Evolutionary conservation across 441 rosid genomes (phyloP), one percentile per base, ranked within the genome.

Genomic region (Croton setiger): DNA sequence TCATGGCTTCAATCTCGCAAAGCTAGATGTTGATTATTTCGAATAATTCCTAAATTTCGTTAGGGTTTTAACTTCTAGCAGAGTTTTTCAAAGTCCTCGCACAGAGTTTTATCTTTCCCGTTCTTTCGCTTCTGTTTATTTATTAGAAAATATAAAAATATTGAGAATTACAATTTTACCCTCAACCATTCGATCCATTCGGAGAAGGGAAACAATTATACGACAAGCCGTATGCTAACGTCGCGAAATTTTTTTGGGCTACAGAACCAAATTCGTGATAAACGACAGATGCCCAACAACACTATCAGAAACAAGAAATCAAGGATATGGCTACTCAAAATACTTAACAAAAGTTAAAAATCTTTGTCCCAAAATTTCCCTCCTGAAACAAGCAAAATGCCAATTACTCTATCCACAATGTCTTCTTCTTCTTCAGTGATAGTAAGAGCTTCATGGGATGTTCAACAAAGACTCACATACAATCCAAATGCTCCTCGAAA

Each of bases 401-500:
- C 10, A 20, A 7, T 63, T 3, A 37, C 35, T 57, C 47, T 68
- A 59, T 69, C 68, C 62, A 27, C 44, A 54, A 31, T 63, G 48
- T 37, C 49, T 2, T 27, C 31, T 27, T 27, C 31, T 27, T 27
- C 31, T 27, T 53, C 56, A 5, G 3, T 64, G 51, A 74, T 71
- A 69, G 67, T 81, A 52, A 79, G 76, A 73, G 88, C 86, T 69
- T 75, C 88, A 15, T 84, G 80, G 79, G 94, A 85, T 80, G 82
- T 81, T 54, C 85, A 80, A 17, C 79, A 77, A 64, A 79, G 85
- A 64, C 82, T 77, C 48, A 64, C 85, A 15, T 86, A 85, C 80
- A 85, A 86, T 59, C 91, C 79, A 52, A 85, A 85, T 74, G 84
- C 91, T 60, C 91, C 91, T 20, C 70, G 80, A 37, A 84, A 80